Evolutionary conservation across 352 stramenopile genomes (phyloP), one percentile per base, ranked within the genome.

Genomic region (Phytophthora chlamydospora): DNA sequence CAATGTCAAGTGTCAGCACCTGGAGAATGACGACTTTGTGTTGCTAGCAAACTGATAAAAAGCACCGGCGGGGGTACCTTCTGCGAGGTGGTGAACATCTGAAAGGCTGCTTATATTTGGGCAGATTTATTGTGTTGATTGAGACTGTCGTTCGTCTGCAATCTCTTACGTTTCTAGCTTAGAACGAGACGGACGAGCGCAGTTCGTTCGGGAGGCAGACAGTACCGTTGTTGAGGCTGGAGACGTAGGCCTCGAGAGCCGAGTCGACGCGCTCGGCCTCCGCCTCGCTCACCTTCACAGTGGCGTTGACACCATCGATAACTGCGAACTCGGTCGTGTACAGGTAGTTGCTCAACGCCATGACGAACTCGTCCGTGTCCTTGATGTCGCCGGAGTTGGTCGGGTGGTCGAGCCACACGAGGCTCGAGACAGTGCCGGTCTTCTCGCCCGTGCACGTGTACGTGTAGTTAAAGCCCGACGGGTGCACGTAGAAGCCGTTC

Each of bases 401-500:
- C 50, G 77, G 73, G 59, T 92, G 82, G 44, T 76, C 46, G 24
- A 85, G 71, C 78, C 79, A 92, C 68, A 73, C 53, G 45, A 92
- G 47, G 45, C 51, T 79, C 47, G 75, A 77, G 49, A 92, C 14
- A 14, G 47, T 35, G 24, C 83, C 83, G 1, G 36, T 54, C 12
- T 52, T 56, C 31, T 52, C 16, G 12, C 59, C 71, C 24, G 70
- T 85, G 75, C 83, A 92, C 53, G 66, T 77, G 67, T 85, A 92
- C 12, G 66, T 69, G 54, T 85, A 92, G 72, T 88, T 88, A 60
- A 92, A 75, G 50, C 80, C 80, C 3, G 74, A 73, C 17, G 78
- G 63, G 54, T 92, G 80, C 21, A 86, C 66, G 68, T 88, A 90
- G 44, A 85, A 77, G 31, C 83, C 83, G 60, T 92, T 90, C 35